Percentiles rank a stretch among this genome's conserved stretches.
Conservation (phyloP, 192 early-diverging fungal genomes). For the Haplosporangium gracile region DNA sequence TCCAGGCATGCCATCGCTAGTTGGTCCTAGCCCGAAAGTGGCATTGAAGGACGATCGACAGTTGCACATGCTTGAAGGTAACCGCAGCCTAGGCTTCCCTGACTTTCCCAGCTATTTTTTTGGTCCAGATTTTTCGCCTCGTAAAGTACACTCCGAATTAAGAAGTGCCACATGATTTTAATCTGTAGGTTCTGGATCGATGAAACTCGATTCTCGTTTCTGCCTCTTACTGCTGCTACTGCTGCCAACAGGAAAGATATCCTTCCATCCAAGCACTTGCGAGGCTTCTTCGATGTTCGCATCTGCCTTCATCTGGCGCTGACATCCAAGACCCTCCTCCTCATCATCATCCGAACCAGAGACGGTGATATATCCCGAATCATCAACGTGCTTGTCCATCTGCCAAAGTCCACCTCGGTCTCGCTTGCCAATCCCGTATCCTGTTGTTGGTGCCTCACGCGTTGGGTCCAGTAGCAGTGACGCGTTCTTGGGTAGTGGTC, state of each 20-base stretch:
- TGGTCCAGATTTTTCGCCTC: too few relatives aligned
- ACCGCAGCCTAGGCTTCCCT: too few relatives aligned
- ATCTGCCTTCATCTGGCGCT: conserved; percentile 40
- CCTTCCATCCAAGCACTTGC: background rate
- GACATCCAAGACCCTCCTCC: conserved; percentile 35
- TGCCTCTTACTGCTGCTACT: background rate
- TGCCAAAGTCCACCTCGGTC: conserved; percentile 37
- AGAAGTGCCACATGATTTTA: background rate
- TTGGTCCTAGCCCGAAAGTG: too few relatives aligned
- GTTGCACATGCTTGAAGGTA: too few relatives aligned
- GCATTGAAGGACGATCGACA: too few relatives aligned
- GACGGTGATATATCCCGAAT: conserved; percentile 43
- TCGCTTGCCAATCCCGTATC: conserved; percentile 41
- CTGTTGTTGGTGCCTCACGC: conserved; percentile 1
- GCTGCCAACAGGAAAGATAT: background rate
- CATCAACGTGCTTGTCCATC: conserved; percentile 7
- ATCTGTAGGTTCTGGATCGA: background rate
- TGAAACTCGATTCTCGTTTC: background rate
- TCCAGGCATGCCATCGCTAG: too few relatives aligned
- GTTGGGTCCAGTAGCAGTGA: conserved; percentile 32
- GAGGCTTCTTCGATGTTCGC: background rate
- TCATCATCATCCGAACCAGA: conserved; percentile 44
- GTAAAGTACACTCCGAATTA: too few relatives aligned
- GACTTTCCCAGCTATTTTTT: too few relatives aligned
- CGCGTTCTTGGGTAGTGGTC: conserved; percentile 26